Conservation (phyloP, 2,329 filamentous ascomycete species). For the Penicillium occitanis region DNA sequence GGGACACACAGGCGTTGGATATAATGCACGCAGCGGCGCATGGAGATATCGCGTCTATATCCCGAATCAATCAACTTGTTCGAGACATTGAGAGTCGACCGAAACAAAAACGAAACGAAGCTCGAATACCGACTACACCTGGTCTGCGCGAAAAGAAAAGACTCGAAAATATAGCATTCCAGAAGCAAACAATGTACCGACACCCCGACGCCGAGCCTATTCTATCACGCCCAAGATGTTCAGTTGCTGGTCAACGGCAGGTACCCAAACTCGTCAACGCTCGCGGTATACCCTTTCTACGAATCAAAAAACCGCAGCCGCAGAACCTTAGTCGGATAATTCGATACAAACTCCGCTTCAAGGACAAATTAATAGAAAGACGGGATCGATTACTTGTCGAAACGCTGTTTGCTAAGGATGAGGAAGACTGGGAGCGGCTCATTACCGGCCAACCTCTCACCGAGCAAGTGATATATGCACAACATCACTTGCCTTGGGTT, state of each 20-base stretch:
- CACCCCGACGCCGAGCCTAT: constrained; percentile 38
- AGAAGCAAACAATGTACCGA: constrained; percentile 31
- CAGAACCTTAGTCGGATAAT: constrained; percentile 40
- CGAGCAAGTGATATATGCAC: neutral
- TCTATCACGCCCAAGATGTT: constrained; percentile 35
- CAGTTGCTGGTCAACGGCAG: constrained; percentile 39
- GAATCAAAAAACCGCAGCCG: constrained; percentile 48
- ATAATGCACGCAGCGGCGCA: constrained; percentile 36
- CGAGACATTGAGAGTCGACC: constrained; percentile 26
- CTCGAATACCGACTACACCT: constrained; percentile 25
- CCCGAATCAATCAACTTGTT: constrained; percentile 31
- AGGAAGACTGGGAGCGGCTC: constrained; percentile 45
- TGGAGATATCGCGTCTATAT: constrained; percentile 29
- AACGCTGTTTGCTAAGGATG: constrained; percentile 37
- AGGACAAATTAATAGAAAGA: constrained; percentile 36
- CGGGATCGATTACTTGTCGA: constrained; percentile 34
- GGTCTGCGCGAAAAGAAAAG: constrained; percentile 26
- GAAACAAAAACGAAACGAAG: constrained; percentile 19
- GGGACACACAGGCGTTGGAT: constrained; percentile 37
- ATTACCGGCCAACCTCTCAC: constrained; percentile 23
- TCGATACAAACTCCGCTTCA: constrained; percentile 36
- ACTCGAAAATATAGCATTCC: constrained; percentile 30
- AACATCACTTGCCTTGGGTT: constrained; percentile 10
- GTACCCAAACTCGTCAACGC: constrained; percentile 45
- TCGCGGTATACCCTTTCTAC: constrained; percentile 44